phyloP scores from a whole-genome alignment of 2,329 filamentous ascomycete species.

The Aureobasidium zeae region DNA sequence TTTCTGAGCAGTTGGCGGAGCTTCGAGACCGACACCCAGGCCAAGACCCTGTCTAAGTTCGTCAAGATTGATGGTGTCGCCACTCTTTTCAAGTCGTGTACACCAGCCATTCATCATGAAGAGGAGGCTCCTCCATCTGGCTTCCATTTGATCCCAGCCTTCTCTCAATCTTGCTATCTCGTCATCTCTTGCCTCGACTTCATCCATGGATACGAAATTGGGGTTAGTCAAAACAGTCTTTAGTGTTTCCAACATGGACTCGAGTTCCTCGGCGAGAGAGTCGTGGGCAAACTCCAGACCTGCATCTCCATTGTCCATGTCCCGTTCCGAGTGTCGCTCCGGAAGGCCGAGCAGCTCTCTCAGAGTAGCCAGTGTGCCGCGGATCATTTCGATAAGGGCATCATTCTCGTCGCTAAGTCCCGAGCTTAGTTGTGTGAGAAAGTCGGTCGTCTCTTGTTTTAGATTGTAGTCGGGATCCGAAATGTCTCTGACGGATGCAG shows the following conservation, averaged over 20 bases:
- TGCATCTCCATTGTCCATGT: conserved; percentile 20
- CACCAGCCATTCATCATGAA: conserved; percentile 89
- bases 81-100: conserved; percentile 63
- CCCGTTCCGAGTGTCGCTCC: conserved; percentile 26
- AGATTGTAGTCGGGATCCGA: conserved; percentile 57
- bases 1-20: conserved; percentile 16
- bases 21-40: conserved; percentile 42
- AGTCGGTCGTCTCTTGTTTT: conserved; percentile 80
- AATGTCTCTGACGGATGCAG: conserved; percentile 42
- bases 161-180: conserved; percentile 75
- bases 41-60: conserved; percentile 52
- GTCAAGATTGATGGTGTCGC: conserved; percentile 56
- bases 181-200: conserved; percentile 84
- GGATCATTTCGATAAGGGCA: conserved; percentile 60
- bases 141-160: conserved; percentile 91
- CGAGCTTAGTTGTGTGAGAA: conserved; percentile 75
- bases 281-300: conserved; percentile 50
- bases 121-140: conserved; percentile 80
- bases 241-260: conserved; percentile 69
- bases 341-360: conserved; percentile 52
- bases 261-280: conserved; percentile 61
- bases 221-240: conserved; percentile 83
- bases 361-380: conserved; percentile 61
- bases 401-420: conserved; percentile 89
- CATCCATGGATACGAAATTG: conserved; percentile 90